These are phyloP conservation scores for Eimeria sp. DNA, from an alignment of 169 alveolate species.

Conservation along the genomic window DNA sequence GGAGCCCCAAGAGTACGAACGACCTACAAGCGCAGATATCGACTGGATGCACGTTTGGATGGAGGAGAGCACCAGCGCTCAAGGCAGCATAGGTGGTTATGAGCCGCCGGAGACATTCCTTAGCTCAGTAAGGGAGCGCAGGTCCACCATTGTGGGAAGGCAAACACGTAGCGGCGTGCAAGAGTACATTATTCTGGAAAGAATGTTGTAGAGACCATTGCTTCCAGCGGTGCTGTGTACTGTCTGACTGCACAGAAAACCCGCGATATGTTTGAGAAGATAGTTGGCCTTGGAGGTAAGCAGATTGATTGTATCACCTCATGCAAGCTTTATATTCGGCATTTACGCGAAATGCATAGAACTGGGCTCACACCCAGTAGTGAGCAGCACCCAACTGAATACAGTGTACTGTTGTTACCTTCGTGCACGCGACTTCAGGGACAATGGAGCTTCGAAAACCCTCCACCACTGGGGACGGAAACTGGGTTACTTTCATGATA, in stretches of 20 bases:
- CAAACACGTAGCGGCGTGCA: neutral
- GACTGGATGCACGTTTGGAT: neutral
- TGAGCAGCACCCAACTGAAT: neutral
- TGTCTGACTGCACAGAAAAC: constrained; percentile 9
- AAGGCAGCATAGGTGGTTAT: neutral
- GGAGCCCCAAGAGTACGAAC: neutral
- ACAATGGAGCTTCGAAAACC: constrained; percentile 24
- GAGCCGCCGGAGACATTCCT: neutral
- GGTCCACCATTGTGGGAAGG: neutral
- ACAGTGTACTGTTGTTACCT: neutral
- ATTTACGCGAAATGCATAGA: neutral
- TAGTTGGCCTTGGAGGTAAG: constrained; percentile 3
- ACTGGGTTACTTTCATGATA: neutral
- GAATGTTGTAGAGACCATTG: neutral
- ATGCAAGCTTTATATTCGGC: neutral
- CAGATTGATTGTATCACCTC: neutral
- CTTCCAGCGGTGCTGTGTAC: neutral
- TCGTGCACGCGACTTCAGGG: neutral
- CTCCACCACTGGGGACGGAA: neutral
- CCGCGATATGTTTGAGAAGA: neutral
- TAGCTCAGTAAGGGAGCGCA: neutral
- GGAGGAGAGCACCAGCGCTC: neutral
- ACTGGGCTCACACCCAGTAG: neutral
- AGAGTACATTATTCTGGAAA: neutral
- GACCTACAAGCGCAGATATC: neutral